Evolutionary conservation across 768 basidiomycete species (phyloP).

Genomic region (Leccinellum albellum): DNA sequence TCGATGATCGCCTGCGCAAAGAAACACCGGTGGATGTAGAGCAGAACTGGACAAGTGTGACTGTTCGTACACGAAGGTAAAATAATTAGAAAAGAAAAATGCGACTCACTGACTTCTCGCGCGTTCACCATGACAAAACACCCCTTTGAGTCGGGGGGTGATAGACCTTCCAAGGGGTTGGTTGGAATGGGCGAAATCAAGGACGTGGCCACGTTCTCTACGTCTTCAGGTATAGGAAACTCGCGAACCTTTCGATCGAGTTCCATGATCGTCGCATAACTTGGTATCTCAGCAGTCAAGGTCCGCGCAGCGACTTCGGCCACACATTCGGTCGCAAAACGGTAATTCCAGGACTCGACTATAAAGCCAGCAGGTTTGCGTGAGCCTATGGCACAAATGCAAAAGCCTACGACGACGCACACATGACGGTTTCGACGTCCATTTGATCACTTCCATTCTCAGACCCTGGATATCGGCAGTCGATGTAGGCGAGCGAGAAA

Average conservation of each 20-base stretch:
- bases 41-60: conserved; percentile 39
- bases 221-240: conserved; percentile 50
- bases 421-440: conserved; percentile 24
- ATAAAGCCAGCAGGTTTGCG: neutral
- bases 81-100: neutral
- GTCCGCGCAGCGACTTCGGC: conserved; percentile 61
- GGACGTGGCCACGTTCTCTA: conserved; percentile 38
- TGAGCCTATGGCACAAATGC: neutral
- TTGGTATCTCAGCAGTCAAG: conserved; percentile 60
- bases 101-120: conserved; percentile 35
- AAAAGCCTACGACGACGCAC: conserved; percentile 20
- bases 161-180: conserved; percentile 10
- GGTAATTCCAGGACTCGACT: conserved; percentile 62
- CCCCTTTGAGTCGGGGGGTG: conserved; percentile 34
- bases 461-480: conserved; percentile 56
- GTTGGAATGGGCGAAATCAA: conserved; percentile 20
- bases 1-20: conserved; percentile 72
- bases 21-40: conserved; percentile 65
- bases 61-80: neutral
- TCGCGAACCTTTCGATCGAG: conserved; percentile 67
- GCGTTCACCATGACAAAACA: conserved; percentile 35
- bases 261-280: conserved; percentile 62
- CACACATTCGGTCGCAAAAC: conserved; percentile 63
- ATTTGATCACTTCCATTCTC: conserved; percentile 5
- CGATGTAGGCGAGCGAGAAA: conserved; percentile 61